Conservation (phyloP, 768 basidiomycete genomes). For the Boletus rubescentipes region DNA sequence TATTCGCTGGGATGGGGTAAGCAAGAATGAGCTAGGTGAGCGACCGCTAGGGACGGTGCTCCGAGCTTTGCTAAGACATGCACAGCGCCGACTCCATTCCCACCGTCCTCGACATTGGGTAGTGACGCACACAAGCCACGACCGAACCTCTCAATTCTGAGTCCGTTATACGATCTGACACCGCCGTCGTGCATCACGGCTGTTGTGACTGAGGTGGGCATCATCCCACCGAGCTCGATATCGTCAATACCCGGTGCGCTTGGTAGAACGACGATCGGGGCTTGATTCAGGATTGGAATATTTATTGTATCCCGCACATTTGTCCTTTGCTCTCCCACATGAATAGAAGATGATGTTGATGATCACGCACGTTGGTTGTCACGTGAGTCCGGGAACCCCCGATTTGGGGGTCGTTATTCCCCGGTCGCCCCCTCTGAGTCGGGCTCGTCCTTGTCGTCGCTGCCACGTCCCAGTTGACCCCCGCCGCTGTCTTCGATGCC, state of each 20-base stretch:
- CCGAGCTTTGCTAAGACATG: conserved; percentile 1
- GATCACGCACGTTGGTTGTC: conserved; percentile 21
- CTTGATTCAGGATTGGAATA: conserved; percentile 8
- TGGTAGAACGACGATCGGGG: conserved; percentile 26
- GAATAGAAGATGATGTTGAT: too few relatives aligned
- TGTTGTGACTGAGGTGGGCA: conserved; percentile 94
- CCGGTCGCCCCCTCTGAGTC: conserved; percentile 1
- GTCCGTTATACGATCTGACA: conserved; percentile 92
- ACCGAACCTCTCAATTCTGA: conserved; percentile 71
- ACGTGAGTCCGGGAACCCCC: conserved; percentile 18
- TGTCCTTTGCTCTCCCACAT: not conserved
- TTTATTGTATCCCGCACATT: conserved; percentile 2
- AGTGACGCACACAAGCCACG: conserved; percentile 24
- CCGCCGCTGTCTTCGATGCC: conserved; percentile 26
- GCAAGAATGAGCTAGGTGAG: conserved; percentile 93
- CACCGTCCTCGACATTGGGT: conserved; percentile 12
- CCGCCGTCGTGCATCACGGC: conserved; percentile 91
- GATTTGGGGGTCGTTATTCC: conserved; percentile 4
- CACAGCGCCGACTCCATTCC: conserved; percentile 31
- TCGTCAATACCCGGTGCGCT: conserved; percentile 78
- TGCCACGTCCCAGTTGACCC: conserved; percentile 8
- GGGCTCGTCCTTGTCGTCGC: conserved; percentile 1
- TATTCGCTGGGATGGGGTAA: conserved; percentile 93
- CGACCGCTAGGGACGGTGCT: not conserved
- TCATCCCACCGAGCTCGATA: conserved; percentile 92